Evolutionary conservation across 1,139 yeast genomes (phyloP), one percentile per base, ranked within the genome.

Genomic region (Yamadazyma blattariae): DNA sequence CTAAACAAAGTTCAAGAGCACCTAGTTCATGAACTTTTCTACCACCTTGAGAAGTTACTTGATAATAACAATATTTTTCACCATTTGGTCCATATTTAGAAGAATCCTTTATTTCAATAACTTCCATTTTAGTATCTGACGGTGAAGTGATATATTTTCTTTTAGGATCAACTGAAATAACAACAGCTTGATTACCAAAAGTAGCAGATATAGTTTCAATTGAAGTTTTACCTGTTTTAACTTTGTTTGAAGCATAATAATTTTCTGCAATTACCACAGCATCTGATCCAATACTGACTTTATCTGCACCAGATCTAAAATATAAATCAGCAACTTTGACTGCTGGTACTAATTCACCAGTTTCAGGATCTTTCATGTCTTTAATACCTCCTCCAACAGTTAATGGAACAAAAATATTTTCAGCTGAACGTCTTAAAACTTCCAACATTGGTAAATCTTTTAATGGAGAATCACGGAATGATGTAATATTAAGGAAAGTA

Each of bases 341-440:
- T 0, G 98, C 97, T 8, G 96, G 82, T 12, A 87, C 79, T 5
- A 61, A 48, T 15, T 81, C 77, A 17, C 92, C 90, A 2, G 72
- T 50, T 44, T 75, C 85, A 0, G 95, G 95, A 50, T 92, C 97
- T 21, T 74, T 70, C 51, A 87, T 77, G 56, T 92, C 97, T 47
- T 87, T 82, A 45, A 92, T 92, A 33, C 98, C 98, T 36, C 98
- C 98, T 29, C 98, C 98, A 29, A 92, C 96, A 0, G 98, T 92
- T 45, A 92, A 70, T 5, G 98, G 98, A 11, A 92, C 98, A 62
- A 92, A 92, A 33, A 92, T 86, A 0, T 94, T 82, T 58, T 85
- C 84, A 8, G 96, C 95, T 0, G 97, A 86, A 41, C 70, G 67
- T 42, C 75, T 78, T 48, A 92, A 71, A 2, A 92, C 97, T 52